Percentiles rank a stretch among this genome's conserved stretches.
Conservation (phyloP, 1,139 yeast species). For the Candida glucosophila region DNA sequence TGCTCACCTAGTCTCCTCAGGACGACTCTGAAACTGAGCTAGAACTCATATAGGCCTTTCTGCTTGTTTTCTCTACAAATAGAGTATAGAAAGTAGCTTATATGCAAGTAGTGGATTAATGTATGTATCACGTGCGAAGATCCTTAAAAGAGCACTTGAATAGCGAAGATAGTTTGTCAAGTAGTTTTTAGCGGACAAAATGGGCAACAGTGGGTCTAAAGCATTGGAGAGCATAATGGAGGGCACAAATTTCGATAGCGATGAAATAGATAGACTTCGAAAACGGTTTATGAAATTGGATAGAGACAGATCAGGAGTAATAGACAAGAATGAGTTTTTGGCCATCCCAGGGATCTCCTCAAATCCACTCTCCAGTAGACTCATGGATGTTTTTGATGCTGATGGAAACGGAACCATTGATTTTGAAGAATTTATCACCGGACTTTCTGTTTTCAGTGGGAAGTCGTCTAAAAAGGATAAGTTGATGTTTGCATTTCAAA, state of each 20-base stretch:
- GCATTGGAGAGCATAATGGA: slow-evolving; percentile 61
- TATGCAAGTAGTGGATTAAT: too few relatives aligned
- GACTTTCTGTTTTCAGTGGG: slow-evolving; percentile 87
- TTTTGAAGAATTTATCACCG: slow-evolving; percentile 89
- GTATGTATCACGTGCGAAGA: too few relatives aligned
- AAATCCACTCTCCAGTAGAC: slow-evolving; percentile 82
- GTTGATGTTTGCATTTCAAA: slow-evolving; percentile 80
- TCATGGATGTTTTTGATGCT: slow-evolving; percentile 90
- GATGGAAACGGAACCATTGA: slow-evolving; percentile 93
- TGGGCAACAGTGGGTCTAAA: slow-evolving; percentile 67
- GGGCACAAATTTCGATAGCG: slow-evolving; percentile 78
- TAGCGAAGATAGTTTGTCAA: not conserved
- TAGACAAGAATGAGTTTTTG: slow-evolving; percentile 83
- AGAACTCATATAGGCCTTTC: too few relatives aligned
- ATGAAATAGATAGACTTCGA: slow-evolving; percentile 84
- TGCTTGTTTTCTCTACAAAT: too few relatives aligned
- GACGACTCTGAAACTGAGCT: not conserved
- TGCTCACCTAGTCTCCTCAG: slow-evolving; percentile 14
- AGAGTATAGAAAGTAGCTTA: too few relatives aligned
- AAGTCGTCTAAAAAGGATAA: slow-evolving; percentile 80
- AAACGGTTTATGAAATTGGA: slow-evolving; percentile 94
- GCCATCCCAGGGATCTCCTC: slow-evolving; percentile 88
- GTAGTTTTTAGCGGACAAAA: slow-evolving; percentile 10
- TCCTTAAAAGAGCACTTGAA: too few relatives aligned
- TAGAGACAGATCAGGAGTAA: slow-evolving; percentile 85